A percentile compares a stretch with the other conserved stretches of the same genome.
These are phyloP conservation scores for Dictyostelium discoideum DNA, from an alignment of 78 protist genomes.

Conservation along the genomic window DNA sequence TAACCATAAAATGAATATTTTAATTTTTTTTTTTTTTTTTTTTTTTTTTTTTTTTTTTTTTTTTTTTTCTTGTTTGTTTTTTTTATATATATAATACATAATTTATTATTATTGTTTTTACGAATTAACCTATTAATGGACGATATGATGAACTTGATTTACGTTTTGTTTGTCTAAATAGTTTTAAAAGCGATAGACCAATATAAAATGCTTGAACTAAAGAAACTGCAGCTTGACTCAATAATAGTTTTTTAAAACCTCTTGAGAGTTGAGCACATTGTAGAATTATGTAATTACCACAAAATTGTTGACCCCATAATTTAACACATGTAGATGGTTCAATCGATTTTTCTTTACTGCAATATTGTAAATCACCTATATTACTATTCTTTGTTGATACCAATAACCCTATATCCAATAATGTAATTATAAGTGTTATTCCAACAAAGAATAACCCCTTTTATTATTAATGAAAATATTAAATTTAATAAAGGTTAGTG, in stretches of 20 bases:
- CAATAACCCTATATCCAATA: background rate
- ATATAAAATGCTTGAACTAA: background rate
- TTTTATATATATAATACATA: too few species aligned
- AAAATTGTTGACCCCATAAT: conserved; percentile 13
- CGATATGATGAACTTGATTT: background rate
- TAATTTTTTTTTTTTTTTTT: too few species aligned
- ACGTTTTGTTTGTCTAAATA: background rate
- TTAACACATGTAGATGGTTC: background rate
- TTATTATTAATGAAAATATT: background rate
- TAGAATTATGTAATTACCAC: background rate
- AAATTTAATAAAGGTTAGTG: background rate
- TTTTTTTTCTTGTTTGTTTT: too few species aligned
- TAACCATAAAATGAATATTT: too few species aligned
- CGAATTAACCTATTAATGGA: background rate
- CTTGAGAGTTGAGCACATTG: background rate
- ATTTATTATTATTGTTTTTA: background rate
- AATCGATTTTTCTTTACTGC: background rate
- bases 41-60: too few species aligned
- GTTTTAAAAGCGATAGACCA: background rate
- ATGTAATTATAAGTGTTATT: background rate
- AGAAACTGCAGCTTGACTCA: background rate
- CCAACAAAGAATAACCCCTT: background rate
- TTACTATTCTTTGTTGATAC: background rate
- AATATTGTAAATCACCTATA: background rate
- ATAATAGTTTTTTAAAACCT: background rate